phyloP scores from a whole-genome alignment of 768 basidiomycete species.

The Crepidotus variabilis region DNA sequence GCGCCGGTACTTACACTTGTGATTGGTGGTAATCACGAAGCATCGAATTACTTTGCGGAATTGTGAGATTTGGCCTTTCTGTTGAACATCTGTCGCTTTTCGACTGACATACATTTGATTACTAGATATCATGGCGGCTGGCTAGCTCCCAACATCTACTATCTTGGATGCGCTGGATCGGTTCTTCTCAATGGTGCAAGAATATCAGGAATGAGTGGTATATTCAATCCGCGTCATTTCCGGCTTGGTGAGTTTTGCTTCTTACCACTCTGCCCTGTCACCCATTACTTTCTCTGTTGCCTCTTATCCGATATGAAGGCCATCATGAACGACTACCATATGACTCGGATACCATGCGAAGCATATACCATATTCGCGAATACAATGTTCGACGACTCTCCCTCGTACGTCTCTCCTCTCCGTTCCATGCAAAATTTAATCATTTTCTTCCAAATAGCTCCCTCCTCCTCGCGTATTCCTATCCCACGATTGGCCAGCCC shows the following conservation, averaged over 20 bases:
- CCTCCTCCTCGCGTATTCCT: conserved; percentile 73
- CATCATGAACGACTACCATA: conserved; percentile 85
- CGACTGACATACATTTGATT: too few species aligned
- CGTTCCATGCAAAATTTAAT: not conserved
- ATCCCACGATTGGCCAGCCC: conserved; percentile 95
- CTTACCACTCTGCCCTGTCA: too few species aligned
- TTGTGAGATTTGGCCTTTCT: conserved; percentile 47
- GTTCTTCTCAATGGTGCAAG: conserved; percentile 84
- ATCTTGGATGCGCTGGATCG: conserved; percentile 87
- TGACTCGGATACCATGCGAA: conserved; percentile 63
- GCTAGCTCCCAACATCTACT: conserved; percentile 96
- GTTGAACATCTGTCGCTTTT: not conserved
- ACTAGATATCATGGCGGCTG: conserved; percentile 92
- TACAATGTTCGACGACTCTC: conserved; percentile 79
- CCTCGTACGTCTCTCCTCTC: conserved; percentile 41
- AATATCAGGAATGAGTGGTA: conserved; percentile 90
- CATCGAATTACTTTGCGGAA: conserved; percentile 96
- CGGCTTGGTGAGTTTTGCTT: conserved; percentile 42
- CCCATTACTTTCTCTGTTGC: too few species aligned
- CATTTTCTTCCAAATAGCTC: conserved; percentile 39
- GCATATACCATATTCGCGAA: conserved; percentile 88
- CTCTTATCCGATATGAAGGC: too few species aligned
- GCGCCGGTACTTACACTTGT: conserved; percentile 90
- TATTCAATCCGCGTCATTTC: conserved; percentile 81
- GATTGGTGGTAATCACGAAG: conserved; percentile 98